Evolutionary conservation across 148 eudicot species (phyloP).

Genomic region (Camellia granthamiana): DNA sequence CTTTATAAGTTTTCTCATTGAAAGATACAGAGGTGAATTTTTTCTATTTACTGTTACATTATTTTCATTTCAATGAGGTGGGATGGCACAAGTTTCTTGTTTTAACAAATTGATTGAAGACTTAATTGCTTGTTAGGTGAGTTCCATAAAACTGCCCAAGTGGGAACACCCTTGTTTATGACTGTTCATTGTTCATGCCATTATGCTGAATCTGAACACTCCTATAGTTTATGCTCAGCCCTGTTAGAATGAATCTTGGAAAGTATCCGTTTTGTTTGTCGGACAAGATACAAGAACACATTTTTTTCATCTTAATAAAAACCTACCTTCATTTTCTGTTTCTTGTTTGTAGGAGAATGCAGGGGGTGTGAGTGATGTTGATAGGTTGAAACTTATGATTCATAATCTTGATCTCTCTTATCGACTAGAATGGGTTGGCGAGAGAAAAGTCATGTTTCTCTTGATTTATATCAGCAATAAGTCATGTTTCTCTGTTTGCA

Average conservation of each 20-base stretch:
- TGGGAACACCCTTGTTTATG: neutral
- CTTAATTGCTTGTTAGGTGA: neutral
- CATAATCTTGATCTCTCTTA: slow-evolving; percentile 87
- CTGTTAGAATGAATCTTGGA: neutral
- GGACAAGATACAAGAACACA: neutral
- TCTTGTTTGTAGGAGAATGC: slow-evolving; percentile 47
- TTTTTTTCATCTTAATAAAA: neutral
- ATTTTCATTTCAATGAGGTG: neutral
- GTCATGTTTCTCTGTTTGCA: neutral
- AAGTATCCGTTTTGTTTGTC: neutral
- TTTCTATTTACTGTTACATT: neutral
- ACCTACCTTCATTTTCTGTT: neutral
- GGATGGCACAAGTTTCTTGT: neutral
- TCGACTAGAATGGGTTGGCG: slow-evolving; percentile 75
- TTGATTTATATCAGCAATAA: neutral
- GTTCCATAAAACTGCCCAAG: neutral
- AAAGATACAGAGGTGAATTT: neutral
- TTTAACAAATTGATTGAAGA: neutral
- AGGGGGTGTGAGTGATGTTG: slow-evolving; percentile 43
- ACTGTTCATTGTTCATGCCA: neutral
- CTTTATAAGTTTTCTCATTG: no score
- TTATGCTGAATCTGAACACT: neutral
- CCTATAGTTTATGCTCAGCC: no score
- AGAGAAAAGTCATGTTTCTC: slow-evolving; percentile 48
- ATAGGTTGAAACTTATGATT: slow-evolving; percentile 56